phyloP scores from a whole-genome alignment of 129 eudicot genomes.

The Pulicaria dysenterica region DNA sequence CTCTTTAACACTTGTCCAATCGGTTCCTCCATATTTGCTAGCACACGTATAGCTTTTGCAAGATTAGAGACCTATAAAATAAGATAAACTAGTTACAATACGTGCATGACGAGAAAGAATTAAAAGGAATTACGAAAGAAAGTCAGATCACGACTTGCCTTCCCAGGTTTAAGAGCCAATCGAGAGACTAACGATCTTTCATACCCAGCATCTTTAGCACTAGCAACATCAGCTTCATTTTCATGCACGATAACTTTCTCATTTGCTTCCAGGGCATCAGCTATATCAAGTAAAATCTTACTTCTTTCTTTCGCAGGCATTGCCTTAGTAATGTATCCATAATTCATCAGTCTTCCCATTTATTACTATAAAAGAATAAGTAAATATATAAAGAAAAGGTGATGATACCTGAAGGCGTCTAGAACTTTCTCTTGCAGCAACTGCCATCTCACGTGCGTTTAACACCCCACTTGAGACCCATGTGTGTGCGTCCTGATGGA shows the following conservation, averaged over 20 bases:
- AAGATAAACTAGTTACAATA: not conserved
- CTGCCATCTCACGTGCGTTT: slow-evolving; percentile 82
- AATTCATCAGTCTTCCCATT: not conserved
- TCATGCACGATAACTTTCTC: slow-evolving; percentile 64
- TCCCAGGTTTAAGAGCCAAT: slow-evolving; percentile 77
- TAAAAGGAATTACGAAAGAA: not conserved
- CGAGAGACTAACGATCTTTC: slow-evolving; percentile 74
- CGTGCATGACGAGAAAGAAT: not conserved
- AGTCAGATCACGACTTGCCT: slow-evolving; percentile 48
- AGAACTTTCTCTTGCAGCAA: slow-evolving; percentile 88
- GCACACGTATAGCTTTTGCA: slow-evolving; percentile 84
- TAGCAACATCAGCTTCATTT: slow-evolving; percentile 79
- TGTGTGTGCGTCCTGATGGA: slow-evolving; percentile 75
- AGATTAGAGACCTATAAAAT: slow-evolving; percentile 60
- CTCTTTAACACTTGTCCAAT: slow-evolving; percentile 76
- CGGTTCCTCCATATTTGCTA: slow-evolving; percentile 97
- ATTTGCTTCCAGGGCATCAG: slow-evolving; percentile 85
- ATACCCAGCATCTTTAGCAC: slow-evolving; percentile 73
- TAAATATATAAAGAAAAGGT: not conserved
- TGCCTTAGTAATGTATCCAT: slow-evolving; percentile 49
- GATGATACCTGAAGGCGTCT: slow-evolving; percentile 76
- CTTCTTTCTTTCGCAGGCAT: slow-evolving; percentile 74
- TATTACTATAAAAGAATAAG: too few species aligned
- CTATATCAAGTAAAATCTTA: slow-evolving; percentile 71
- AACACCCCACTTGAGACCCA: slow-evolving; percentile 61